A percentile compares a stretch with the other conserved stretches of the same genome.
These are phyloP conservation scores for Myxozyma mucilagina DNA, from an alignment of 805 yeast genomes.

Conservation along the genomic window DNA sequence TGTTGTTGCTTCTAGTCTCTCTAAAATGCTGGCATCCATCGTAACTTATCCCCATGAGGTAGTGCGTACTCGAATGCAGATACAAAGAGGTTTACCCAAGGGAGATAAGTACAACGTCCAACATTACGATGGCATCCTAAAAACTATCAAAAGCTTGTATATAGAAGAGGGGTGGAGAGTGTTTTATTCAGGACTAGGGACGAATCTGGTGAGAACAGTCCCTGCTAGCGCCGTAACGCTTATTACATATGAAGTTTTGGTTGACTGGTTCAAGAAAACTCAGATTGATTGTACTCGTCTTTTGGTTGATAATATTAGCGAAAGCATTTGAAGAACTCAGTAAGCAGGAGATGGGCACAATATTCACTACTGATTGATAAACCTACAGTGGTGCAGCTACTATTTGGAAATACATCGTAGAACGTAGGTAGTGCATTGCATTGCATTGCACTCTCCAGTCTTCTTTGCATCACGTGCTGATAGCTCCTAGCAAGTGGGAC, in stretches of 20 bases:
- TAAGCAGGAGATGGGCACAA: too few relatives aligned
- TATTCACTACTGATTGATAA: too few relatives aligned
- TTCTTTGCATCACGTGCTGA: too few relatives aligned
- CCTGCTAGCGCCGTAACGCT: constrained; percentile 94
- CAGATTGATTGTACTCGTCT: background rate
- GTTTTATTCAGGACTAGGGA: constrained; percentile 84
- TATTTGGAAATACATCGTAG: too few relatives aligned
- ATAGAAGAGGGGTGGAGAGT: constrained; percentile 73
- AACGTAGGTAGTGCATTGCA: background rate
- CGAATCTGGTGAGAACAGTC: constrained; percentile 83
- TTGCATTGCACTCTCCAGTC: background rate
- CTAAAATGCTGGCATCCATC: constrained; percentile 85
- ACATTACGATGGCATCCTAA: constrained; percentile 41
- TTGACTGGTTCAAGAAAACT: constrained; percentile 8
- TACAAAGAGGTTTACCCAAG: constrained; percentile 37
- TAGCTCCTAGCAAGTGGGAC: background rate
- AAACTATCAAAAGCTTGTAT: constrained; percentile 48
- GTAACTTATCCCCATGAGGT: constrained; percentile 93
- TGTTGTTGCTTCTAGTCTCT: constrained; percentile 67
- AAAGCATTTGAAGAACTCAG: too few relatives aligned
- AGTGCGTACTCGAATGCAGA: constrained; percentile 85
- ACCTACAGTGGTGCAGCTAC: too few relatives aligned
- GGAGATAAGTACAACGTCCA: background rate
- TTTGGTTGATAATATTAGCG: too few relatives aligned
- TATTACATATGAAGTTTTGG: constrained; percentile 71